These are phyloP conservation scores for Nakaseomyces nivariensis DNA, from an alignment of 1,139 yeast species.

Conservation along the genomic window DNA sequence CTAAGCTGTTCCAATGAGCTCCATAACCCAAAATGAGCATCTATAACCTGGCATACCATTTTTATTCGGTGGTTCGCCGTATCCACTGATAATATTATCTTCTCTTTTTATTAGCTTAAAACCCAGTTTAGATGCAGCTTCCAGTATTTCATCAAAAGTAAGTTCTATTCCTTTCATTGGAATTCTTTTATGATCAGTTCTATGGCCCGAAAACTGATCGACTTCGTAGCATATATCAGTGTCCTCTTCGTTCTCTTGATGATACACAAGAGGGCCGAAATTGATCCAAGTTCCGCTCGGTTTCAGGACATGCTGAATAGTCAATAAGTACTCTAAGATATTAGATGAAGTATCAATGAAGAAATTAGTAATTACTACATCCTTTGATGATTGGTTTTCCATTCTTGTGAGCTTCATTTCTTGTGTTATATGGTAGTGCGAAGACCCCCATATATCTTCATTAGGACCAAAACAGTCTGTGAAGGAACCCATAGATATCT, in stretches of 20 bases:
- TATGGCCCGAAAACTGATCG: constrained; percentile 9
- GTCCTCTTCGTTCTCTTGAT: constrained; percentile 51
- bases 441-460: constrained; percentile 30
- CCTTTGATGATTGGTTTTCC: constrained; percentile 35
- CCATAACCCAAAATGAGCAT: constrained; percentile 13
- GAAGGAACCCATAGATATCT: constrained; percentile 76
- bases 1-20: not conserved
- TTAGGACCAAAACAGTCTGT: constrained; percentile 61
- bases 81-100: constrained; percentile 7
- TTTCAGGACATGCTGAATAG: constrained; percentile 45
- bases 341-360: constrained; percentile 75
- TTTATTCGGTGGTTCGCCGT: constrained; percentile 8
- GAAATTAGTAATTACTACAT: constrained; percentile 59
- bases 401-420: constrained; percentile 32
- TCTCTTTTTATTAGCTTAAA: constrained; percentile 9
- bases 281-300: constrained; percentile 67
- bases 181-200: constrained; percentile 3
- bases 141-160: constrained; percentile 10
- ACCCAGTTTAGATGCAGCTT: constrained; percentile 6
- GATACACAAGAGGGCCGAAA: constrained; percentile 83
- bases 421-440: constrained; percentile 34
- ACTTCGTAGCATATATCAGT: constrained; percentile 10
- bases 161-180: constrained; percentile 15
- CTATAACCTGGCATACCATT: constrained; percentile 10
- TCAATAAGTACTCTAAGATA: constrained; percentile 54